Evolutionary conservation across 441 rosid species (phyloP), one percentile per base, ranked within the genome.

Genomic region (Bocquillonia castaneifolia): DNA sequence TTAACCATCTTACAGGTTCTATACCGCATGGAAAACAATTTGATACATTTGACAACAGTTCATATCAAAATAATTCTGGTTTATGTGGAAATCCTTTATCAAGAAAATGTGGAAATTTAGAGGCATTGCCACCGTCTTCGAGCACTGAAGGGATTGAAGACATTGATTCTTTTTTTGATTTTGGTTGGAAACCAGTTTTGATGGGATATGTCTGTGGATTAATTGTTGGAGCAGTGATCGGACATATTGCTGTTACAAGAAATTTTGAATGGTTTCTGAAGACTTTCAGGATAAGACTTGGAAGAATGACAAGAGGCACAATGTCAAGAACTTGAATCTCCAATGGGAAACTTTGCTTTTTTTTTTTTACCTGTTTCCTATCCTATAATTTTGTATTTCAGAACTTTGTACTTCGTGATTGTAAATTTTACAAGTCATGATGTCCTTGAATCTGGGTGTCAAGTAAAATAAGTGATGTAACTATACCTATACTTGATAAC

Each of bases 141-240:
- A 15, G 25, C 10, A 20, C 22, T 1, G 53, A 45, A 5, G 72
- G 58, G 29, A 53, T 28, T 32, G n/a, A 10, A 29, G 52, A 56
- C 0, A 51, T 1, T 0, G n/a, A 31, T 10, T 59, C 44, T 72
- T 72, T 59, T 69, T 52, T 63, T 65, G 61, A 67, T 71, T 68
- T 72, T 12, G 42, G 44, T 23, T 75, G 81, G 79, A 58, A 31
- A 52, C 13, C 44, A 2, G 54, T 68, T 1, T 3, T 53, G 31
- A n/a, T 58, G 0, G 77, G 74, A 0, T 70, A 70, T 56, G 71
- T 6, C 3, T 0, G 22, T 7, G 57, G 64, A 6, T 20, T 44
- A 17, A 15, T 67, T 7, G 13, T 67, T 67, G 70, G 63, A 20
- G 20, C n/a, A 28, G 17, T 45, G 18, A 58, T 44, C 2, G 64